Evolutionary conservation across 2,329 filamentous ascomycete species (phyloP).

Genomic region (Trichoderma gracile): DNA sequence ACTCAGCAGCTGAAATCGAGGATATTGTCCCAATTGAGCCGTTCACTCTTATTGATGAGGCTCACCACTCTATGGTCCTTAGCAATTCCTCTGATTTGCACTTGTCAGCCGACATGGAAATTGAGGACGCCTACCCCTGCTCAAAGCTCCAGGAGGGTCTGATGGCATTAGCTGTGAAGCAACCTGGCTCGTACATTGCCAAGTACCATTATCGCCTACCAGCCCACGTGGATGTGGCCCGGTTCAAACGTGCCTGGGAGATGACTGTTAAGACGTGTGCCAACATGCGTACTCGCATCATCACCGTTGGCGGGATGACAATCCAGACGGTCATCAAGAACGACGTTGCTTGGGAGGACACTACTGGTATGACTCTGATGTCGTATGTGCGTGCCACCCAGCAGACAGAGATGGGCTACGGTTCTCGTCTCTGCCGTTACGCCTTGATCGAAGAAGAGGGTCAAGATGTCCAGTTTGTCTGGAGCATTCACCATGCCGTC

Average conservation of each 20-base stretch:
- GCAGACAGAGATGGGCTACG: constrained; percentile 17
- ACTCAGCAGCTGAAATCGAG: background rate
- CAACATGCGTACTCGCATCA: constrained; percentile 31
- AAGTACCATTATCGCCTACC: constrained; percentile 32
- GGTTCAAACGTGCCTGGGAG: constrained; percentile 31
- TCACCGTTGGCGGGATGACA: constrained; percentile 23
- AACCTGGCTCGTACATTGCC: constrained; percentile 40
- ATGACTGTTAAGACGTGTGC: constrained; percentile 25
- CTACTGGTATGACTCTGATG: background rate
- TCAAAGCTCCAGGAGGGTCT: constrained; percentile 30
- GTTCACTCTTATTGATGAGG: constrained; percentile 4
- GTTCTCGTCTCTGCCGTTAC: constrained; percentile 24
- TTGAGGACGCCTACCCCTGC: constrained; percentile 30
- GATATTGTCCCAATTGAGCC: background rate
- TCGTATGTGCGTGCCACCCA: background rate
- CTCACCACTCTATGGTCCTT: background rate
- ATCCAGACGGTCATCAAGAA: constrained; percentile 27
- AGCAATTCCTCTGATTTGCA: background rate
- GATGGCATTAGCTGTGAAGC: constrained; percentile 36
- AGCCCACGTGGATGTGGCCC: constrained; percentile 28
- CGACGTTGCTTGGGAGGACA: constrained; percentile 22
- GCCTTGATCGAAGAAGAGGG: constrained; percentile 2
- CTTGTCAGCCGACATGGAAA: background rate
- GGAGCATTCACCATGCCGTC: constrained; percentile 28
- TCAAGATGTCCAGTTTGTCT: constrained; percentile 16